Evolutionary conservation across 495 filamentous ascomycete genomes (phyloP), one percentile per base, ranked within the genome.

Genomic region (Penicillium pancosmium): DNA sequence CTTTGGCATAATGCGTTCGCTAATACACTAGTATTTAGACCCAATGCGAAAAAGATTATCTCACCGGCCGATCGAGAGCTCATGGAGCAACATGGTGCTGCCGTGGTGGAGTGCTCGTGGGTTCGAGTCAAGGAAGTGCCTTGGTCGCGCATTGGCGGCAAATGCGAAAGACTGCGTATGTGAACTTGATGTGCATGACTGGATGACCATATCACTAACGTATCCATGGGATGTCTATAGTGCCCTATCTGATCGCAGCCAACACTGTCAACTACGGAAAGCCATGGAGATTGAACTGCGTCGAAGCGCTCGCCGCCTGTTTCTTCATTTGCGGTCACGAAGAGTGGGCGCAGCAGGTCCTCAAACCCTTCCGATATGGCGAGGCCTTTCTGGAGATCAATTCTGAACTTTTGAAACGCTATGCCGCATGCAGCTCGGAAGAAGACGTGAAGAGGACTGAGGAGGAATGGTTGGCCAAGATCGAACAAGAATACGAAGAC

Each of bases 71-170:
- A 98, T 71, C 79, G 74, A 53, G 85, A 88, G 50, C 70, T 96
- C 1, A 81, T 97, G 59, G 91, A 96, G 67, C 86, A 90, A 76
- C 88, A 88, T 70, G 94, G 94, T 53, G 95, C 92, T 16, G 94
- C 95, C 0, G 94, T 98, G 0, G 95, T 98, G 25, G 94, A 98
- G 74, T 96, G 92, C 71, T 96, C 91, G 36, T 98, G 94, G 94
- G 93, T 92, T 3, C 81, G 95, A 61, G 88, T 94, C 13, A 83
- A 88, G 27, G 94, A 98, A 74, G 89, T 98, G 2, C 92, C 93
- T 33, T 98, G 91, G 85, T 77, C 79, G 15, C 88, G 90, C 58
- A 95, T 98, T 55, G 94, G 95, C 33, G 94, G 94, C n/a, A 93
- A 90, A 74, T 93, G 91, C 71, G 93, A 98, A 78, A 80, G 93